phyloP scores from a whole-genome alignment of 208 protist genomes.

The Balamuthia mandrillaris region DNA sequence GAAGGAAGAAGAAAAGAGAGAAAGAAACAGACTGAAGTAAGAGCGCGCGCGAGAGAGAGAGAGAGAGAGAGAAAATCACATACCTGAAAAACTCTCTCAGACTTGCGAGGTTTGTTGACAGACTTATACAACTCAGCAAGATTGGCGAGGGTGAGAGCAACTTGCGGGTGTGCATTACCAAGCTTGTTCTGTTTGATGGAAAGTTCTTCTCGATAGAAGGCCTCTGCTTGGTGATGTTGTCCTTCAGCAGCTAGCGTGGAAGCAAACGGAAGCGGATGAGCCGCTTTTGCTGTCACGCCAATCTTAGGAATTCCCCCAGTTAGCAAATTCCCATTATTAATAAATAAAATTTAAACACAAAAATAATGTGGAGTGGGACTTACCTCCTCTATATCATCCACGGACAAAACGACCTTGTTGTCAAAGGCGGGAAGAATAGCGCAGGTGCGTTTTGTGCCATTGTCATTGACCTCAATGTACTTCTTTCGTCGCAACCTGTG shows the following conservation, averaged over 20 bases:
- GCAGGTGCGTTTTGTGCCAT: too few species aligned
- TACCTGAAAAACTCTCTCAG: background rate
- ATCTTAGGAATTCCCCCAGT: background rate
- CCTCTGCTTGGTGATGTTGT: conserved; percentile 21
- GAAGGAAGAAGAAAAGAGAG: too few species aligned
- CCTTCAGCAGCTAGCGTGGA: background rate
- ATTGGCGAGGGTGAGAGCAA: background rate
- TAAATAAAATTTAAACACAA: background rate
- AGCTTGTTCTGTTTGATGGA: too few species aligned
- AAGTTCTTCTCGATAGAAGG: background rate
- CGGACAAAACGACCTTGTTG: too few species aligned
- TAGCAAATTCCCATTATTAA: background rate
- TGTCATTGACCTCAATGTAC: too few species aligned
- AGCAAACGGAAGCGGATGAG: background rate
- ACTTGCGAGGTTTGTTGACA: background rate
- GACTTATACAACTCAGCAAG: background rate
- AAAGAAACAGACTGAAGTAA: too few species aligned
- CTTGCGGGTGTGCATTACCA: conserved; percentile 7
- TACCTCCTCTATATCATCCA: background rate
- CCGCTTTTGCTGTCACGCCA: background rate
- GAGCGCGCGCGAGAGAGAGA: background rate
- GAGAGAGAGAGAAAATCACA: background rate
- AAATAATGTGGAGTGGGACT: background rate
- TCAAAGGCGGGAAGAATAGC: too few species aligned
- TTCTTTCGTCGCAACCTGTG: too few species aligned